phyloP scores from a whole-genome alignment of 768 basidiomycete species.

The Strobilomyces echinocephalus region DNA sequence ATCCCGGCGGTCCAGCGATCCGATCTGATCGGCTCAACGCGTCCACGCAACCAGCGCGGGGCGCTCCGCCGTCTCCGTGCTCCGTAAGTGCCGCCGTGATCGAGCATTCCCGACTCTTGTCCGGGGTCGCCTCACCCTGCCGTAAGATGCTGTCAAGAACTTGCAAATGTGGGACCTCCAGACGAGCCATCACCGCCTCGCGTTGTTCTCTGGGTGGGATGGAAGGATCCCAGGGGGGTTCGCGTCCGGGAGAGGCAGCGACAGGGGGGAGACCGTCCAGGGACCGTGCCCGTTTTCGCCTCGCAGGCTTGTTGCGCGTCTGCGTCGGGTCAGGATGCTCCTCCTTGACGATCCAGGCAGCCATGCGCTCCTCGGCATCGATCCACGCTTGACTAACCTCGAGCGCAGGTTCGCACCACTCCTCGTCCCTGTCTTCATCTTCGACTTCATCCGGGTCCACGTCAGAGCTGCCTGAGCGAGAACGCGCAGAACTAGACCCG shows the following conservation, averaged over 20 bases:
- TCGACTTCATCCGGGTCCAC: background rate
- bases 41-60: background rate
- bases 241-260: background rate
- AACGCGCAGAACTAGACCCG: conserved; percentile 23
- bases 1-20: background rate
- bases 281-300: conserved; percentile 9
- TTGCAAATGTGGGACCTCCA: conserved; percentile 30
- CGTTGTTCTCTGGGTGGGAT: background rate
- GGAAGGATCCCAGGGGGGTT: background rate
- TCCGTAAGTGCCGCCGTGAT: background rate
- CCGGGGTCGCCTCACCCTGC: conserved; percentile 19
- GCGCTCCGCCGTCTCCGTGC: conserved; percentile 3
- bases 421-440: background rate
- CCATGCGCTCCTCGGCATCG: conserved; percentile 32
- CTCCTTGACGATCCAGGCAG: conserved; percentile 16
- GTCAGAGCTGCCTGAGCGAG: conserved; percentile 1
- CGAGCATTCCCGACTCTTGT: conserved; percentile 10
- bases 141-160: conserved; percentile 36
- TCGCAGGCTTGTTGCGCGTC: background rate
- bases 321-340: conserved; percentile 7
- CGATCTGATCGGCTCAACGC: background rate
- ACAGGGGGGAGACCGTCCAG: background rate
- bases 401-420: conserved; percentile 26
- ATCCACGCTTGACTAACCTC: conserved; percentile 36
- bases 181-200: conserved; percentile 26